Percentiles rank a stretch among this genome's conserved stretches.
phyloP scores from a whole-genome alignment of 2,329 filamentous ascomycete species.

The Neofusicoccum parvum region DNA sequence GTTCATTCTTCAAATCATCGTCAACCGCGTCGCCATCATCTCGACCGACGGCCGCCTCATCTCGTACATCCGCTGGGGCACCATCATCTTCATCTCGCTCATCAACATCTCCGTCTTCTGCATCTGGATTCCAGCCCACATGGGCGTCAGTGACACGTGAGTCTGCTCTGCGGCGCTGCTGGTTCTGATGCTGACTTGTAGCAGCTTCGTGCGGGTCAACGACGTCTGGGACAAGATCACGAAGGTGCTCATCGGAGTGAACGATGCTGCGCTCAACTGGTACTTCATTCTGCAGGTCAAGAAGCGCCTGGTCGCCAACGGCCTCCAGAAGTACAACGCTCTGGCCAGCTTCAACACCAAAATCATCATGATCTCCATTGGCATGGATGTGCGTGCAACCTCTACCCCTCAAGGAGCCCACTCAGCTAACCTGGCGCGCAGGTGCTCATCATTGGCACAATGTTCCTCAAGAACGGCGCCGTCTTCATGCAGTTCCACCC shows the following conservation, averaged over 20 bases:
- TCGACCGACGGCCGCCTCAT: conserved; percentile 25
- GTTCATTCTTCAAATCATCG: conserved; percentile 30
- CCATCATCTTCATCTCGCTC: conserved; percentile 27
- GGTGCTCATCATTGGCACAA: conserved; percentile 20
- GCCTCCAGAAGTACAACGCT: conserved; percentile 31
- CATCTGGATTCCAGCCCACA: conserved; percentile 34
- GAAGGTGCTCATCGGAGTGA: conserved; percentile 30
- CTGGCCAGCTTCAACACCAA: conserved; percentile 31
- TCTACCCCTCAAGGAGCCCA: background rate
- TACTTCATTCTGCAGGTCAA: conserved; percentile 33
- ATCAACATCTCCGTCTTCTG: conserved; percentile 36
- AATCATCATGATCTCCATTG: conserved; percentile 31
- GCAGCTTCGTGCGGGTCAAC: conserved; percentile 26
- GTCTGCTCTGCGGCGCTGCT: background rate
- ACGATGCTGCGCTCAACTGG: conserved; percentile 32
- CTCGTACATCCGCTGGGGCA: conserved; percentile 24
- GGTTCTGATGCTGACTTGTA: background rate
- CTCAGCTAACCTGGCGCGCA: background rate
- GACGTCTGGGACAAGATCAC: conserved; percentile 24
- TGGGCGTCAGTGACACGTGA: conserved; percentile 29
- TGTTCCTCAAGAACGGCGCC: conserved; percentile 18
- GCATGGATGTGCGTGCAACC: conserved; percentile 28
- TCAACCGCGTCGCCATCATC: conserved; percentile 34
- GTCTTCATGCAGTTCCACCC: conserved; percentile 44
- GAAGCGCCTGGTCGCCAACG: conserved; percentile 30